A percentile compares a stretch with the other conserved stretches of the same genome.
Conservation (phyloP, 805 yeast species). For the Grigorovia yakushimaensis region DNA sequence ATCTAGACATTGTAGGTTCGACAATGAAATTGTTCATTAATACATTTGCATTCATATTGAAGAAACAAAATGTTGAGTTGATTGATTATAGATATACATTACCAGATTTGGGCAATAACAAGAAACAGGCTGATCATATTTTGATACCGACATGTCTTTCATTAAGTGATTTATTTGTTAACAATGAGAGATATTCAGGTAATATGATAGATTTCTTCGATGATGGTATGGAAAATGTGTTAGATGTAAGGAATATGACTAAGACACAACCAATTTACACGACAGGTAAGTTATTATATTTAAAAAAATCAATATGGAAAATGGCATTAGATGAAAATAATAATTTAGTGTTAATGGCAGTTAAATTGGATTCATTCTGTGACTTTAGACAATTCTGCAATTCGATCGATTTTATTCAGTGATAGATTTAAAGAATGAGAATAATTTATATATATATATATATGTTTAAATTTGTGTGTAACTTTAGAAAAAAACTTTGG, state of each 20-base stretch:
- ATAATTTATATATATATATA: no score
- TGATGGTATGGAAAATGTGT: slow-evolving; percentile 9
- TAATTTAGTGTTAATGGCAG: slow-evolving; percentile 13
- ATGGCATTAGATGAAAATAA: slow-evolving; percentile 10
- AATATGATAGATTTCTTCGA: neutral
- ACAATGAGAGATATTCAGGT: neutral
- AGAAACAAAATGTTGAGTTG: slow-evolving; percentile 1
- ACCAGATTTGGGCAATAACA: neutral
- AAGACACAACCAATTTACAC: slow-evolving; percentile 2
- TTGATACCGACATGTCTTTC: slow-evolving; percentile 1
- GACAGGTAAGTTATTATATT: slow-evolving; percentile 11
- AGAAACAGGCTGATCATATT: neutral
- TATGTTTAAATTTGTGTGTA: no score
- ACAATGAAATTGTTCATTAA: slow-evolving; percentile 11
- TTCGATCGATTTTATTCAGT: slow-evolving; percentile 5
- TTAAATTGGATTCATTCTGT: slow-evolving; percentile 14
- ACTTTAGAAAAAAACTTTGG: no score
- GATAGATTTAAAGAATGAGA: neutral
- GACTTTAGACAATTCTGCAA: slow-evolving; percentile 13
- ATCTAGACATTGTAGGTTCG: slow-evolving; percentile 14
- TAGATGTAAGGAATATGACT: slow-evolving; percentile 9
- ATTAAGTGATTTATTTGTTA: neutral
- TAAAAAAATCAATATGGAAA: slow-evolving; percentile 19
- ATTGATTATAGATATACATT: slow-evolving; percentile 3
- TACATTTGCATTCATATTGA: slow-evolving; percentile 7